A percentile compares a stretch with the other conserved stretches of the same genome.
Evolutionary conservation across 2,329 filamentous ascomycete genomes (phyloP).

Genomic region (Dryadomyces sulphureus): DNA sequence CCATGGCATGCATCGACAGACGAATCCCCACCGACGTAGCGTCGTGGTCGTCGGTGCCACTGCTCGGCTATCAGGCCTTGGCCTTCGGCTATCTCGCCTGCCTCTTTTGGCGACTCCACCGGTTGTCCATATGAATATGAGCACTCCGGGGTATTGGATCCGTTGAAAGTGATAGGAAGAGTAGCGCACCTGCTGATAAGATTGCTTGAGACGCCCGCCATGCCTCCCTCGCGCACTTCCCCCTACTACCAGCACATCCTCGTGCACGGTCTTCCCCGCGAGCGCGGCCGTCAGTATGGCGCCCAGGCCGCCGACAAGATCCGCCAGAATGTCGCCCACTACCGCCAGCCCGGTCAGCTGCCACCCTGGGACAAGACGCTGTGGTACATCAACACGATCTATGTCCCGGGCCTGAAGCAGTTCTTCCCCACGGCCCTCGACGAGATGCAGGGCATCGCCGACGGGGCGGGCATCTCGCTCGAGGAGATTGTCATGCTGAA

Average conservation of each 20-base stretch:
- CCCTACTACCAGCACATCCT: constrained; percentile 13
- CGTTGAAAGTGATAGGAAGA: no score
- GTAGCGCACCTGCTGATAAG: no score
- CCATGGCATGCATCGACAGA: no score
- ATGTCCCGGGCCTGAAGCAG: constrained; percentile 11
- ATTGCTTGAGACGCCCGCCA: not conserved
- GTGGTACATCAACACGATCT: constrained; percentile 11
- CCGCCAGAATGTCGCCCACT: constrained; percentile 12
- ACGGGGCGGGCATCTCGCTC: constrained; percentile 11
- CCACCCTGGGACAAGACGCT: constrained; percentile 8
- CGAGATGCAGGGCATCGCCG: constrained; percentile 12
- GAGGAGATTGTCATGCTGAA: constrained; percentile 13
- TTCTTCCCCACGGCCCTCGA: constrained; percentile 10
- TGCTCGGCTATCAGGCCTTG: no score
- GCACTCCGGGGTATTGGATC: no score
- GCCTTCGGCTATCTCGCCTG: no score
- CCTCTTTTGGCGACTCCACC: no score
- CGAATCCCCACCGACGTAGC: no score
- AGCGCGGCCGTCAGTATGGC: constrained; percentile 13
- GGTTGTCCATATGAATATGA: no score
- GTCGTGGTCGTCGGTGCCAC: no score
- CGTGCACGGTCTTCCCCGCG: constrained; percentile 11
- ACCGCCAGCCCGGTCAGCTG: constrained; percentile 12
- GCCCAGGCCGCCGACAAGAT: constrained; percentile 12
- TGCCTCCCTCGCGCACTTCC: not conserved